Evolutionary conservation across 306 rosid genomes (phyloP).

Genomic region (Fragaria nilgerrensis): DNA sequence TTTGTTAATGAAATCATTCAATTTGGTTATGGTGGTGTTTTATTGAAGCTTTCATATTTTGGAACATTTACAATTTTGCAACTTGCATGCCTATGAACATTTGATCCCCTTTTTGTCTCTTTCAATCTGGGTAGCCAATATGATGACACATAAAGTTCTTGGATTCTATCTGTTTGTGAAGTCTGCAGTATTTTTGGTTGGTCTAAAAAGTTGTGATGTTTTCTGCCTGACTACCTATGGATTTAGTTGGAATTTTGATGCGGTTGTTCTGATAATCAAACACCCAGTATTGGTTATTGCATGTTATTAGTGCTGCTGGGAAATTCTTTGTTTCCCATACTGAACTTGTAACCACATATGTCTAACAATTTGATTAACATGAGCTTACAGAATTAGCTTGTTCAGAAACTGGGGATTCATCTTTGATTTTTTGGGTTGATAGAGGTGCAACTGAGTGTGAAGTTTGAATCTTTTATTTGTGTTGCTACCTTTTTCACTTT

Average conservation of each 20-base stretch:
- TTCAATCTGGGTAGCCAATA: background rate
- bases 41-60: slow-evolving; percentile 4
- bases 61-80: background rate
- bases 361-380: background rate
- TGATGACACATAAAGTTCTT: background rate
- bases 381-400: background rate
- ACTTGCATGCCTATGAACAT: background rate
- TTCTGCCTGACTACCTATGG: background rate
- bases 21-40: background rate
- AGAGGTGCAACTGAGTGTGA: background rate
- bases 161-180: background rate
- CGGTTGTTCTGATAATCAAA: background rate
- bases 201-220: too few species aligned
- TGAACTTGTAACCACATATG: background rate
- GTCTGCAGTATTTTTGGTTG: background rate
- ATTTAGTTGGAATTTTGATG: background rate
- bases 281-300: background rate
- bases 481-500: background rate
- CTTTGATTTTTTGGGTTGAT: background rate
- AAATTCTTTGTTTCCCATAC: background rate
- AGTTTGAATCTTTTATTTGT: background rate
- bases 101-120: background rate
- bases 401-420: background rate
- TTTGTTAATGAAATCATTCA: background rate
- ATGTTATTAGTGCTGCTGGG: background rate